These are phyloP conservation scores for Melampsora americana DNA, from an alignment of 1,284 basidiomycete genomes.

Conservation along the genomic window DNA sequence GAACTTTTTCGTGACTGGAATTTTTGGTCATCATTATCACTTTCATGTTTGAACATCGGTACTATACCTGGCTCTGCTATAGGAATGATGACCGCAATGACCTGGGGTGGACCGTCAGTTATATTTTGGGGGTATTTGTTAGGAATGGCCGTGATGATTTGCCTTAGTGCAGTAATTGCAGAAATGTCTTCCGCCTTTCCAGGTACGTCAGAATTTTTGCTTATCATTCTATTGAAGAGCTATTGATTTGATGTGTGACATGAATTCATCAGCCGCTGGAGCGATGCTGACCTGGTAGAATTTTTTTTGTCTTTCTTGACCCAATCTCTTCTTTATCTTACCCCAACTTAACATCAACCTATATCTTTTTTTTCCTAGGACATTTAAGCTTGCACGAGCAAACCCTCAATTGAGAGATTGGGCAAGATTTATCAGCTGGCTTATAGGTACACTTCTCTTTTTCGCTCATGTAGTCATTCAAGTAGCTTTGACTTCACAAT, in stretches of 20 bases:
- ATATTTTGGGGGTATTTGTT: conserved; percentile 39
- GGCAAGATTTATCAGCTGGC: conserved; percentile 39
- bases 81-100: conserved; percentile 23
- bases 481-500: conserved; percentile 40
- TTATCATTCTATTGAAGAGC: too few relatives aligned
- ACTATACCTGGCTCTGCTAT: conserved; percentile 37
- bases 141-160: conserved; percentile 36
- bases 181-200: conserved; percentile 40
- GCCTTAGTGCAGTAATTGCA: conserved; percentile 33
- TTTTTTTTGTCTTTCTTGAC: background rate
- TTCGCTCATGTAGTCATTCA: conserved; percentile 40
- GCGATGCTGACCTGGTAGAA: conserved; percentile 40
- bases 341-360: background rate
- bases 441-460: conserved; percentile 38
- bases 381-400: conserved; percentile 39
- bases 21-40: conserved; percentile 34
- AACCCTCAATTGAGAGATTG: conserved; percentile 36
- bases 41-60: conserved; percentile 40
- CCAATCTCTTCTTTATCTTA: background rate
- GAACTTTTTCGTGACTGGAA: conserved; percentile 43
- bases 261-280: conserved; percentile 11
- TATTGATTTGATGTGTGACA: too few relatives aligned
- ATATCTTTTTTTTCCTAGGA: conserved; percentile 7
- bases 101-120: conserved; percentile 36
- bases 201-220: too few relatives aligned